These are phyloP conservation scores for Calonectria multiphialidica DNA, from an alignment of 2,329 filamentous ascomycete species.

Conservation along the genomic window DNA sequence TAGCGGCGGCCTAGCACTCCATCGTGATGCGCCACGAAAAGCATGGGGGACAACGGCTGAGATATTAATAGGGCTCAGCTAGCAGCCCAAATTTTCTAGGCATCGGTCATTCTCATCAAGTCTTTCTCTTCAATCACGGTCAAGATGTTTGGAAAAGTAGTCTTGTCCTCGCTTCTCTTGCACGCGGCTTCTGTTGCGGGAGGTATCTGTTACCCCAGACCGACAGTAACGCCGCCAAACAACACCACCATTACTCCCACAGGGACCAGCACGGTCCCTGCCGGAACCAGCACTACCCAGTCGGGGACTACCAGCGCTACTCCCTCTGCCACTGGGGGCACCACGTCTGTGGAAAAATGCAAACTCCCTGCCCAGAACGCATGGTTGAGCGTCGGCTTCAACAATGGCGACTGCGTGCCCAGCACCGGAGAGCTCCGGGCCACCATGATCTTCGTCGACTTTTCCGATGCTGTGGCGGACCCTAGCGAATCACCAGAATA, in stretches of 20 bases:
- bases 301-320: not conserved
- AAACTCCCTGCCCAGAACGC: constrained; percentile 41
- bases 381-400: constrained; percentile 47
- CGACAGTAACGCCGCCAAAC: not conserved
- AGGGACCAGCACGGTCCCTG: not conserved
- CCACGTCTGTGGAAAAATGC: constrained; percentile 12
- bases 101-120: not conserved
- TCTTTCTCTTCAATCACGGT: not conserved
- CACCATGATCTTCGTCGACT: constrained; percentile 54
- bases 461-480: constrained; percentile 40
- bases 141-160: constrained; percentile 2
- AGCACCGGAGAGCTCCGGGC: constrained; percentile 46
- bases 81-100: not conserved
- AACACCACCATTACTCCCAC: not conserved
- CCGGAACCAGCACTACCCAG: not conserved
- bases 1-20: not conserved
- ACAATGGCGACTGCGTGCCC: constrained; percentile 45
- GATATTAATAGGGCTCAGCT: not conserved
- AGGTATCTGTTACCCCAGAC: not conserved
- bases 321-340: not conserved
- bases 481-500: constrained; percentile 38
- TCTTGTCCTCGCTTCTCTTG: not conserved
- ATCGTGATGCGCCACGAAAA: not conserved
- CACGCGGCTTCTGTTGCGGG: not conserved
- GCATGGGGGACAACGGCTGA: not conserved